A percentile compares a stretch with the other conserved stretches of the same genome.
phyloP scores from a whole-genome alignment of 106 monocot species.

The Agapanthus africanus region DNA sequence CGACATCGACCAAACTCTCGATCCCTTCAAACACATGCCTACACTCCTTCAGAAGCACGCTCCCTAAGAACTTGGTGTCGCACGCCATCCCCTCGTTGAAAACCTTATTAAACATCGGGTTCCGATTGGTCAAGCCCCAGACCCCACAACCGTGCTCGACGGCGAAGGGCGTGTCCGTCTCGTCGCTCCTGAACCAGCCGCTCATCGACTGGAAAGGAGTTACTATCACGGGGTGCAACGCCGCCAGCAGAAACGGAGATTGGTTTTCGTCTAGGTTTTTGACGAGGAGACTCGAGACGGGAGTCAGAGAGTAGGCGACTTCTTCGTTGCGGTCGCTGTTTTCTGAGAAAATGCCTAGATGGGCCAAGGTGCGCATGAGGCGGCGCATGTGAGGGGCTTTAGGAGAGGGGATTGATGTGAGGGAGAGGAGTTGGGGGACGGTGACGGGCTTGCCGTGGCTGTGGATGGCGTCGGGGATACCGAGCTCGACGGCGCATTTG shows the following conservation, averaged over 20 bases:
- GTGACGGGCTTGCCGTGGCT: conserved; percentile 13
- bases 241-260: neutral
- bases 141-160: neutral
- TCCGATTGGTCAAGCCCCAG: neutral
- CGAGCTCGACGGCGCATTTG: conserved; percentile 26
- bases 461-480: conserved; percentile 20
- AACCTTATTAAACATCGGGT: neutral
- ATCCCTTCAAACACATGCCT: conserved; percentile 1
- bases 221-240: neutral
- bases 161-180: neutral
- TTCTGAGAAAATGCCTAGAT: conserved; percentile 2
- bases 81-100: conserved; percentile 13
- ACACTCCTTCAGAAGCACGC: neutral
- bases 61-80: neutral
- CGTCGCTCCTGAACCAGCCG: conserved; percentile 1
- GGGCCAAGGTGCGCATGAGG: conserved; percentile 18
- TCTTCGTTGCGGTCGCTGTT: neutral
- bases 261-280: neutral
- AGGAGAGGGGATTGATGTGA: conserved; percentile 1
- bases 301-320: conserved; percentile 5
- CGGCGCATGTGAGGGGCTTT: neutral
- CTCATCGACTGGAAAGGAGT: neutral
- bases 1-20: conserved; percentile 8
- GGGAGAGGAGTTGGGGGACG: conserved; percentile 9
- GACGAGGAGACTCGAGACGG: conserved; percentile 10